A percentile compares a stretch with the other conserved stretches of the same genome.
Conservation (phyloP, 495 filamentous ascomycete species). For the Annulohypoxylon stygium region DNA sequence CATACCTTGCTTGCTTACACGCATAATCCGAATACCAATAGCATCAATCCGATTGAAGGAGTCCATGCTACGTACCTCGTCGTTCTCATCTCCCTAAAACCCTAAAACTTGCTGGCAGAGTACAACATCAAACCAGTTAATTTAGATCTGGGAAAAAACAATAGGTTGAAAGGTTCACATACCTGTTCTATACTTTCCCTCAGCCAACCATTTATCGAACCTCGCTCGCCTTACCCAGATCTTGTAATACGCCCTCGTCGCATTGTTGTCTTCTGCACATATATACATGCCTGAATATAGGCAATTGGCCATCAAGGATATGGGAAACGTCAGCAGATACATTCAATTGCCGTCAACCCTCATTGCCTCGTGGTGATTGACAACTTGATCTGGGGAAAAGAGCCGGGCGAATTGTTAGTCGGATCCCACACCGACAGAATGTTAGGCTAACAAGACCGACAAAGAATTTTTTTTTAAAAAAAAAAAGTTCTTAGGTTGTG, state of each 20-base stretch:
- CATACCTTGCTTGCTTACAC: conserved; percentile 7
- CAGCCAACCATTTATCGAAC: conserved; percentile 7
- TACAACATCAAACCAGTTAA: conserved; percentile 9
- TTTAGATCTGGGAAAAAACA: neutral
- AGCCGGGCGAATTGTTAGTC: conserved; percentile 22
- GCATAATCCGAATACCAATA: conserved; percentile 10
- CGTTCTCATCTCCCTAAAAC: neutral
- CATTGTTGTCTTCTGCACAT: conserved; percentile 16
- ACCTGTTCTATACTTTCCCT: conserved; percentile 11
- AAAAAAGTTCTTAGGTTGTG: conserved; percentile 14
- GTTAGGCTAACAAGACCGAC: conserved; percentile 25
- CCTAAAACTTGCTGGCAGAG: conserved; percentile 1
- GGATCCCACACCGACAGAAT: conserved; percentile 36
- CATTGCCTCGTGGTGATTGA: conserved; percentile 19
- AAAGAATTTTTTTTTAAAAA: conserved; percentile 17
- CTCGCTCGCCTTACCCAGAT: conserved; percentile 8
- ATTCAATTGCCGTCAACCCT: conserved; percentile 32
- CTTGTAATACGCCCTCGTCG: conserved; percentile 5
- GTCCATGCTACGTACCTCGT: conserved; percentile 6
- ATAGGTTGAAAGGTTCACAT: conserved; percentile 1
- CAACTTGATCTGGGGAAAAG: conserved; percentile 42
- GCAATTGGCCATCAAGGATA: conserved; percentile 10
- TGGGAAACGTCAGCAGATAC: conserved; percentile 17
- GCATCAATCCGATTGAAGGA: conserved; percentile 1
- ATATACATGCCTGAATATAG: neutral